phyloP scores from a whole-genome alignment of 164 flowering plant species.

The Piper betle region DNA sequence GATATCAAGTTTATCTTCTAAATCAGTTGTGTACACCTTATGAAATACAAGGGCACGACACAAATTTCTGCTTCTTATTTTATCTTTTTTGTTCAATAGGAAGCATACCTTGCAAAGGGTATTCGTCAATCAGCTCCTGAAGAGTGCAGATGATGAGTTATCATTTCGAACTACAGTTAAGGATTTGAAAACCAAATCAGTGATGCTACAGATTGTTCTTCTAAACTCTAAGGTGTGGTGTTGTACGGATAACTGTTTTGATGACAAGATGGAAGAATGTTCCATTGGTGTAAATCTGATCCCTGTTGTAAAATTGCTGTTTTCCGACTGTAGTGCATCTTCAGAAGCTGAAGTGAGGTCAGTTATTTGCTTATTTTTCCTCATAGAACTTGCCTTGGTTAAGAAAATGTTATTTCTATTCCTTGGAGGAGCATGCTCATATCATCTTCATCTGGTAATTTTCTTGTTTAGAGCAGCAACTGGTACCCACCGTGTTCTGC shows the following conservation, averaged over 20 bases:
- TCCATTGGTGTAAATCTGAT: conserved; percentile 26
- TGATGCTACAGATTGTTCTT: conserved; percentile 55
- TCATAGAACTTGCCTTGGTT: not conserved
- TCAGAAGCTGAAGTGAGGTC: conserved; percentile 44
- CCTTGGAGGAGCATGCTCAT: not conserved
- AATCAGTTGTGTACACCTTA: not conserved
- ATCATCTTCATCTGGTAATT: too few species aligned
- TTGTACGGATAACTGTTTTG: conserved; percentile 40
- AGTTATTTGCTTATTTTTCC: not conserved
- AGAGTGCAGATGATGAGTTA: conserved; percentile 68
- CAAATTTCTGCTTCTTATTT: not conserved
- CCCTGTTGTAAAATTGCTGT: conserved; percentile 71
- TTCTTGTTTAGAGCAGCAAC: too few species aligned
- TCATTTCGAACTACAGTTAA: conserved; percentile 68
- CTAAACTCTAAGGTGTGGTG: conserved; percentile 66
- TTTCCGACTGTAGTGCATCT: conserved; percentile 32
- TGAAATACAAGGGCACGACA: not conserved
- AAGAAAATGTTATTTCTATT: not conserved
- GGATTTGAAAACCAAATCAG: conserved; percentile 46
- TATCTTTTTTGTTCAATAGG: conserved; percentile 29
- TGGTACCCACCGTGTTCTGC: too few species aligned
- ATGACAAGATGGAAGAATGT: conserved; percentile 14
- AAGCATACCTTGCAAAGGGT: conserved; percentile 58
- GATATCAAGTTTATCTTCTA: not conserved
- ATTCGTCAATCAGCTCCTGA: conserved; percentile 54